phyloP scores from a whole-genome alignment of 208 protist genomes.

The Crithidia bombi region DNA sequence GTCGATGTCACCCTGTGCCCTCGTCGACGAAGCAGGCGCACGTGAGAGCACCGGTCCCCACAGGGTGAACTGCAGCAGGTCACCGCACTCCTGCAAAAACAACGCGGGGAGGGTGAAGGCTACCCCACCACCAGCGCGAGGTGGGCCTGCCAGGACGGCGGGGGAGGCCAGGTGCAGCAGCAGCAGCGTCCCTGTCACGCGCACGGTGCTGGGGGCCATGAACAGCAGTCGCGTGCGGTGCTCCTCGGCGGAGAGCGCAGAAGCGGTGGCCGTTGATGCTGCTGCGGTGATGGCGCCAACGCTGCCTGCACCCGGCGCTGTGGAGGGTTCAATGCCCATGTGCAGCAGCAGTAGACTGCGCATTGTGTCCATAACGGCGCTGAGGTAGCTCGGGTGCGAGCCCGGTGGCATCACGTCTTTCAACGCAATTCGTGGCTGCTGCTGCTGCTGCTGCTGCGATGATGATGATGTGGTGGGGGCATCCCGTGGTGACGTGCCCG shows the following conservation, averaged over 20 bases:
- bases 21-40: background rate
- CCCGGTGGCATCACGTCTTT: constrained; percentile 47
- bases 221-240: constrained; percentile 25
- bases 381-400: constrained; percentile 56
- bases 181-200: constrained; percentile 44
- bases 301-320: background rate
- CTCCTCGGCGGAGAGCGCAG: constrained; percentile 8
- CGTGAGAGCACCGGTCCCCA: constrained; percentile 34
- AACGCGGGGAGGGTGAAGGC: constrained; percentile 37
- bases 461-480: background rate
- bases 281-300: background rate
- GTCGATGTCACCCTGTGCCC: background rate
- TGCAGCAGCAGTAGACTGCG: constrained; percentile 32
- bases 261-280: constrained; percentile 6
- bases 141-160: constrained; percentile 25
- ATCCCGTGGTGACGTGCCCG: background rate
- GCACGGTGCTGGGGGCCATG: constrained; percentile 31
- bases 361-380: constrained; percentile 49
- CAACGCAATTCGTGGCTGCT: constrained; percentile 26
- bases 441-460: background rate
- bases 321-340: constrained; percentile 11
- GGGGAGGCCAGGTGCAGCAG: constrained; percentile 58
- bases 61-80: constrained; percentile 40
- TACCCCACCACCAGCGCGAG: constrained; percentile 27
- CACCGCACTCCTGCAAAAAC: constrained; percentile 50